Percentiles rank a stretch among this genome's conserved stretches.
phyloP scores from a whole-genome alignment of 2,329 filamentous ascomycete species.

The Allantophomopsis lycopodina region DNA sequence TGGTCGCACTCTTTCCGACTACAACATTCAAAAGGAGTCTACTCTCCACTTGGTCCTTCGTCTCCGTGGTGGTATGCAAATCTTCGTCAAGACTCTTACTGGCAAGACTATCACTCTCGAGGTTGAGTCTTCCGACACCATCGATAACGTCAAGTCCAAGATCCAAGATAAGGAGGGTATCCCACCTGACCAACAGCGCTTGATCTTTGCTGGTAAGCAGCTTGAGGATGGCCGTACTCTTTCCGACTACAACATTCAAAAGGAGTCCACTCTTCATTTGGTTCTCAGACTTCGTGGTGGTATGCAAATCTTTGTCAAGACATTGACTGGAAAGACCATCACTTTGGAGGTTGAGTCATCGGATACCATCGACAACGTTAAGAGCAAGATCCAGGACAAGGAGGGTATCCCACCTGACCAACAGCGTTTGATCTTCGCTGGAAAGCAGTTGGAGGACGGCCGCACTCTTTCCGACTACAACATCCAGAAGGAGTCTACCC shows the following conservation, averaged over 20 bases:
- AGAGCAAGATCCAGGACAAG: slow-evolving; percentile 59
- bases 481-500: slow-evolving; percentile 67
- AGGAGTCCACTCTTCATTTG: slow-evolving; percentile 58
- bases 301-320: slow-evolving; percentile 65
- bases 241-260: slow-evolving; percentile 85
- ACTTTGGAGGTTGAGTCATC: slow-evolving; percentile 56
- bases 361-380: slow-evolving; percentile 61
- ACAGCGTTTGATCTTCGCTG: slow-evolving; percentile 57
- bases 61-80: slow-evolving; percentile 70
- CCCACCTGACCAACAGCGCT: slow-evolving; percentile 55
- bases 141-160: slow-evolving; percentile 58
- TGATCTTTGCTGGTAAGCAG: slow-evolving; percentile 61
- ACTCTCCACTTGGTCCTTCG: slow-evolving; percentile 72
- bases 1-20: slow-evolving; percentile 79
- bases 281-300: slow-evolving; percentile 60
- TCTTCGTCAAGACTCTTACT: slow-evolving; percentile 58
- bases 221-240: slow-evolving; percentile 64
- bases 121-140: slow-evolving; percentile 54
- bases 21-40: slow-evolving; percentile 93
- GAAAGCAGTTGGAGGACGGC: slow-evolving; percentile 62
- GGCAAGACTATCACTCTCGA: slow-evolving; percentile 59
- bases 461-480: slow-evolving; percentile 72
- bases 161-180: slow-evolving; percentile 64
- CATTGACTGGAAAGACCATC: slow-evolving; percentile 56
- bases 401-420: slow-evolving; percentile 59